These are phyloP conservation scores for Morella rubra DNA, from an alignment of 306 rosid species.

Conservation along the genomic window DNA sequence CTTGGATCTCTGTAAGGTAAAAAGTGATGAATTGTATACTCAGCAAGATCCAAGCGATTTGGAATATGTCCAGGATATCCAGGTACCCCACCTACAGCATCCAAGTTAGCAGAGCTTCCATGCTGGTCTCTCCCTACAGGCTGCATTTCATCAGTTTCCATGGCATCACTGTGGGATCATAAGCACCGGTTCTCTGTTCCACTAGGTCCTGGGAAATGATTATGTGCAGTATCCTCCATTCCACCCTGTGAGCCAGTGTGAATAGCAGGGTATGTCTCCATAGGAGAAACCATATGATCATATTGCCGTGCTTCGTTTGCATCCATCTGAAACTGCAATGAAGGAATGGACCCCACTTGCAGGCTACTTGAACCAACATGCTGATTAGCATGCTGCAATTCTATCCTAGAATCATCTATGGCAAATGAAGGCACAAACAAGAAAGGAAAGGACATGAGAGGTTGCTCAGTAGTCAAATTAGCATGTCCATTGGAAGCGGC, in stretches of 20 bases:
- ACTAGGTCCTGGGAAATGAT: conserved; percentile 29
- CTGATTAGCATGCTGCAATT: conserved; percentile 27
- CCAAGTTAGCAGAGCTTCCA: conserved; percentile 41
- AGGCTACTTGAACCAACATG: conserved; percentile 30
- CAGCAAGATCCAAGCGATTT: conserved; percentile 36
- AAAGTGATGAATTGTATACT: conserved; percentile 33
- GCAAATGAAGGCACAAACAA: conserved; percentile 34
- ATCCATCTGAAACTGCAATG: conserved; percentile 29
- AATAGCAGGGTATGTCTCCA: conserved; percentile 27
- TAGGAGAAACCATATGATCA: conserved; percentile 21
- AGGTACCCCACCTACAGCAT: conserved; percentile 40
- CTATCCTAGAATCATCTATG: conserved; percentile 30
- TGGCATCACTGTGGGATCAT: conserved; percentile 38
- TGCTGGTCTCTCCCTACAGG: conserved; percentile 32
- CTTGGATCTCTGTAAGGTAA: conserved; percentile 32
- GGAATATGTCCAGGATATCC: conserved; percentile 30
- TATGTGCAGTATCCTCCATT: conserved; percentile 27
- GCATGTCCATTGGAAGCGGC: conserved; percentile 23
- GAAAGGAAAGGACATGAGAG: conserved; percentile 33
- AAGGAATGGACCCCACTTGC: conserved; percentile 35
- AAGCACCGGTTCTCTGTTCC: conserved; percentile 39
- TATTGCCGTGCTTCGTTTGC: conserved; percentile 27
- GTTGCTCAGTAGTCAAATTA: conserved; percentile 33
- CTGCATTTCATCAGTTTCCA: conserved; percentile 34
- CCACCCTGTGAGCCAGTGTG: conserved; percentile 37